These are phyloP conservation scores for Syzygium malaccense DNA, from an alignment of 441 rosid genomes.

Conservation along the genomic window DNA sequence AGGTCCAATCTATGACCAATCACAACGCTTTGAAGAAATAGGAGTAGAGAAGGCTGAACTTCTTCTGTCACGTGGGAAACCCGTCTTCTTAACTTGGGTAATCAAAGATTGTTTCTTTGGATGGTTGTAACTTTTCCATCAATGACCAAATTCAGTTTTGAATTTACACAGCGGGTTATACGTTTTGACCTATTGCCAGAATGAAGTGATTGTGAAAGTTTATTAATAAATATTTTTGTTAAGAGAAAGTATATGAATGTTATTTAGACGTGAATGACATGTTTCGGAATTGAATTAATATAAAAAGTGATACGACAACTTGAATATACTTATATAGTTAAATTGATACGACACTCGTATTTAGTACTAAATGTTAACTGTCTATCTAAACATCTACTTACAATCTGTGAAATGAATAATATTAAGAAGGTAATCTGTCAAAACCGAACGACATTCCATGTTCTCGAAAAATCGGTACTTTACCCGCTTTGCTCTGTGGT, in stretches of 20 bases:
- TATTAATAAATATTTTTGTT: background rate
- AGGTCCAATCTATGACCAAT: background rate
- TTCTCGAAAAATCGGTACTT: background rate
- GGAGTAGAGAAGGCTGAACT: background rate
- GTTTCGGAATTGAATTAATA: background rate
- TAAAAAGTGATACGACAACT: background rate
- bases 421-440: no score
- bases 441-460: background rate
- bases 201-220: background rate
- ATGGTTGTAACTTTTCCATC: background rate
- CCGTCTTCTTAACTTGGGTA: background rate
- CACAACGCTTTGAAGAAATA: background rate
- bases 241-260: background rate
- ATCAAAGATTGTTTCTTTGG: background rate
- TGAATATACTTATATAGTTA: no score
- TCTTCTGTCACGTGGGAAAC: background rate
- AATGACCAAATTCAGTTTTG: background rate
- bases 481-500: background rate
- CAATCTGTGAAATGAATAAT: no score
- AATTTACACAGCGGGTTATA: background rate
- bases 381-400: background rate
- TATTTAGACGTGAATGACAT: accelerated
- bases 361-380: background rate
- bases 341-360: background rate
- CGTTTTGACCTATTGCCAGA: background rate